phyloP scores from a whole-genome alignment of 2,329 filamentous ascomycete species.

The Zarea fungicola region DNA sequence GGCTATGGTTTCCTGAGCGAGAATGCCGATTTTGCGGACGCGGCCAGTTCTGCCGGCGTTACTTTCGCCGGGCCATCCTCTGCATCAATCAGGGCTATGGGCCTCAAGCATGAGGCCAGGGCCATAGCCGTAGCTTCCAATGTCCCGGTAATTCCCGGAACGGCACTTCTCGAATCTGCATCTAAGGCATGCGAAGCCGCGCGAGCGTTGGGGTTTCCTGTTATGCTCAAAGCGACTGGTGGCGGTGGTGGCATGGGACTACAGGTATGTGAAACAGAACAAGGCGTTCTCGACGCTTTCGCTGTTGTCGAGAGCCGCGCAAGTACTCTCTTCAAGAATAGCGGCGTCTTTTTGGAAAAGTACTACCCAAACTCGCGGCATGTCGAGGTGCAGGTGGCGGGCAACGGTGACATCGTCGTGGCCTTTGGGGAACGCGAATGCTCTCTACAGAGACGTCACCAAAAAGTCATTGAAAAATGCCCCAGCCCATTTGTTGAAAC shows the following conservation, averaged over 20 bases:
- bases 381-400: constrained; percentile 41
- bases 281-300: neutral
- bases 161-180: constrained; percentile 6
- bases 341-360: constrained; percentile 32
- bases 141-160: constrained; percentile 34
- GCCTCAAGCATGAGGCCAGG: constrained; percentile 53
- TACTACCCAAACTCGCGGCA: constrained; percentile 34
- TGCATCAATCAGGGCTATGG: constrained; percentile 48
- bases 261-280: neutral
- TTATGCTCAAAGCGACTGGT: constrained; percentile 37
- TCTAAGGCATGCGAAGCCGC: neutral
- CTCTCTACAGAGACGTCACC: constrained; percentile 39
- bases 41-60: constrained; percentile 47
- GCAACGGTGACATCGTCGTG: constrained; percentile 33
- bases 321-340: constrained; percentile 17
- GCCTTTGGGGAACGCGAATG: constrained; percentile 39
- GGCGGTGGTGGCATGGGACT: constrained; percentile 36
- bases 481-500: constrained; percentile 15
- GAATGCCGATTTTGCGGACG: constrained; percentile 53
- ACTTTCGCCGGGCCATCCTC: constrained; percentile 53
- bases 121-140: constrained; percentile 45
- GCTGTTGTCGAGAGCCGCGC: neutral
- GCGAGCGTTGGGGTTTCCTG: neutral
- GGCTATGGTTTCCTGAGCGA: constrained; percentile 62
- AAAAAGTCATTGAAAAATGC: constrained; percentile 41